These are phyloP conservation scores for Neurospora sp. DNA, from an alignment of 495 filamentous ascomycete species.

Conservation along the genomic window DNA sequence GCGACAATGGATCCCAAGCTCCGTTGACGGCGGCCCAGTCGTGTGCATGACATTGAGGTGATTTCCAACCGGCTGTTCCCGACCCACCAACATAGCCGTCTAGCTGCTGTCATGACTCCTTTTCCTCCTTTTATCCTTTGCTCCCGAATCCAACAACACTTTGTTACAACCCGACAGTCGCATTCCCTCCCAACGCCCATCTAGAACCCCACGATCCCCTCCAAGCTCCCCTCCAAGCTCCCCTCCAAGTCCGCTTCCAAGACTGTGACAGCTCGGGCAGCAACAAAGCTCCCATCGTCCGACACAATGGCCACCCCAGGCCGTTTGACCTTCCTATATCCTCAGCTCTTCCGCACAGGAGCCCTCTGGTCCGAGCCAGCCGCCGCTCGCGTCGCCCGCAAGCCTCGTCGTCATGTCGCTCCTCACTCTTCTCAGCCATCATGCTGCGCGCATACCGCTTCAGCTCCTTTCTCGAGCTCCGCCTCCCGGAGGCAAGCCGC, in stretches of 20 bases:
- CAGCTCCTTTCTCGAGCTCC: slow-evolving; percentile 20
- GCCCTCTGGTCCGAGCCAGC: slow-evolving; percentile 27
- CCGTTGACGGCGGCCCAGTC: neutral
- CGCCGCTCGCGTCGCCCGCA: slow-evolving; percentile 13
- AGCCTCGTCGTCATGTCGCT: slow-evolving; percentile 12
- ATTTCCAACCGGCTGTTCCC: neutral
- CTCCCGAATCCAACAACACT: neutral
- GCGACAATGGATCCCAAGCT: neutral
- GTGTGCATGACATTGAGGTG: neutral
- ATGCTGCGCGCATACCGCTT: slow-evolving; percentile 16
- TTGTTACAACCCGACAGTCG: neutral
- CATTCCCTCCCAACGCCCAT: neutral
- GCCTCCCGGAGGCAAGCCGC: slow-evolving; percentile 20
- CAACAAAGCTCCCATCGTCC: neutral
- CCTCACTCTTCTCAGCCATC: slow-evolving; percentile 1
- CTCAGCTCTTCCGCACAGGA: slow-evolving; percentile 47
- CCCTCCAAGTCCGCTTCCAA: neutral
- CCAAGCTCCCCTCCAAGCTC: neutral
- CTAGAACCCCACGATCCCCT: neutral
- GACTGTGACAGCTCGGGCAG: neutral
- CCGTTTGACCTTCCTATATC: slow-evolving; percentile 66
- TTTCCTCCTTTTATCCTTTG: neutral
- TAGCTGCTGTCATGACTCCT: neutral
- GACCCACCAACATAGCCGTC: neutral
- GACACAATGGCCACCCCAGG: slow-evolving; percentile 48